phyloP scores from a whole-genome alignment of 2,329 filamentous ascomycete species.

The Neoarthrinium moseri region DNA sequence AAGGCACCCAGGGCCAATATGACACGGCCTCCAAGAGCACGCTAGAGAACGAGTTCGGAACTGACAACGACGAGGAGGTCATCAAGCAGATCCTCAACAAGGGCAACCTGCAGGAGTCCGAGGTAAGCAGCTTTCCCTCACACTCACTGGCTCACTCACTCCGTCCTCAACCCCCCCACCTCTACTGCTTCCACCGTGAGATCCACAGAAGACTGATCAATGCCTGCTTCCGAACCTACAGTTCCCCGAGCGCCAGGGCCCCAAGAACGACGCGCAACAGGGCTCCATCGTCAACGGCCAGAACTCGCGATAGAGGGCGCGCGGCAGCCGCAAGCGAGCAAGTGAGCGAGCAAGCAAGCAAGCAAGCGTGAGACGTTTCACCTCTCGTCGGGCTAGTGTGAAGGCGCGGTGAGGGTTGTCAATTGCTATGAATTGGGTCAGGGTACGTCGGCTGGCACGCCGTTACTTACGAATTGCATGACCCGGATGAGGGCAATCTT shows the following conservation, averaged over 20 bases:
- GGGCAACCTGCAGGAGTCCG: slow-evolving; percentile 64
- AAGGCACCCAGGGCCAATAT: slow-evolving; percentile 78
- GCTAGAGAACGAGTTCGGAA: slow-evolving; percentile 87
- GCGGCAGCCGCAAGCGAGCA: background rate
- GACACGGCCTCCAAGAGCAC: slow-evolving; percentile 73
- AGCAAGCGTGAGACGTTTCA: no score
- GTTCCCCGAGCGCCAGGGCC: slow-evolving; percentile 52
- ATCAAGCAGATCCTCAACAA: slow-evolving; percentile 79
- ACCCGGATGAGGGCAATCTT: slow-evolving; percentile 2
- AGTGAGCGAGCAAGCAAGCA: background rate
- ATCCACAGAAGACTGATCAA: slow-evolving; percentile 1
- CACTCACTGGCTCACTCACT: background rate
- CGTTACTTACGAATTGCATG: slow-evolving; percentile 8
- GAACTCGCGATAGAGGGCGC: slow-evolving; percentile 6
- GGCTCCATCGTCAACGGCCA: slow-evolving; percentile 41
- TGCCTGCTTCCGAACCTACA: slow-evolving; percentile 21
- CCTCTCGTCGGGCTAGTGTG: no score
- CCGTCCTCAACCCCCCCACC: background rate
- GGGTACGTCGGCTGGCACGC: background rate
- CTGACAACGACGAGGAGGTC: slow-evolving; percentile 73
- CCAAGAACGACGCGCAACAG: slow-evolving; percentile 50
- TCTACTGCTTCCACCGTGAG: slow-evolving; percentile 10
- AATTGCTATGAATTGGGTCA: background rate
- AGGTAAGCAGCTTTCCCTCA: slow-evolving; percentile 36
- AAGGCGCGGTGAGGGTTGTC: background rate